Percentiles rank a stretch among this genome's conserved stretches.
These are phyloP conservation scores for Pharnaceum exiguum DNA, from an alignment of 148 eudicot species.

Conservation along the genomic window DNA sequence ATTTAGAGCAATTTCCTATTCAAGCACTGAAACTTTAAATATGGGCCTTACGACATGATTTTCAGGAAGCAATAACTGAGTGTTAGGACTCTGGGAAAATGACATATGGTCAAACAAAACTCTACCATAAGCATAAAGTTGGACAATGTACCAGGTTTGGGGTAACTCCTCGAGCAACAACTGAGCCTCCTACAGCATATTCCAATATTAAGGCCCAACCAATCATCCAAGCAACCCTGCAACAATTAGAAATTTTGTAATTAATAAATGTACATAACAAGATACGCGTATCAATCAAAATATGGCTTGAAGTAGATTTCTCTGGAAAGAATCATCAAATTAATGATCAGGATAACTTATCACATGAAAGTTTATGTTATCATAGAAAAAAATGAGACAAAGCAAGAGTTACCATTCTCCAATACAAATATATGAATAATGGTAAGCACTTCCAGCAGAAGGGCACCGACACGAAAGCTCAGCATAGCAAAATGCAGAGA, in stretches of 20 bases:
- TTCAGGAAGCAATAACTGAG: too few species aligned
- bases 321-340: not conserved
- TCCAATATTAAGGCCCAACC: slow-evolving; percentile 46
- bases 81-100: too few species aligned
- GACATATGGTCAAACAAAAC: not conserved
- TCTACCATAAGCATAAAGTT: not conserved
- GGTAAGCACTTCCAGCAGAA: slow-evolving; percentile 99
- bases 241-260: not conserved
- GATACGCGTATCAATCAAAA: not conserved
- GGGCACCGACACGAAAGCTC: slow-evolving; percentile 71
- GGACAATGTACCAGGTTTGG: slow-evolving; percentile 36
- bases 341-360: not conserved
- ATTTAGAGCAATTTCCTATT: too few species aligned
- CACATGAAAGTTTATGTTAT: not conserved
- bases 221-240: slow-evolving; percentile 68
- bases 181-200: slow-evolving; percentile 41
- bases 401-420: slow-evolving; percentile 33
- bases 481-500: slow-evolving; percentile 46
- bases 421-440: slow-evolving; percentile 43
- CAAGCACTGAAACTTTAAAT: too few species aligned
- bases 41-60: too few species aligned
- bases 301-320: too few species aligned
- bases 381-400: not conserved
- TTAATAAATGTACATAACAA: not conserved
- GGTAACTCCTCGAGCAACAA: slow-evolving; percentile 49